phyloP scores from a whole-genome alignment of 2,329 filamentous ascomycete genomes.

The Aspergillus pseudoviridinutans region DNA sequence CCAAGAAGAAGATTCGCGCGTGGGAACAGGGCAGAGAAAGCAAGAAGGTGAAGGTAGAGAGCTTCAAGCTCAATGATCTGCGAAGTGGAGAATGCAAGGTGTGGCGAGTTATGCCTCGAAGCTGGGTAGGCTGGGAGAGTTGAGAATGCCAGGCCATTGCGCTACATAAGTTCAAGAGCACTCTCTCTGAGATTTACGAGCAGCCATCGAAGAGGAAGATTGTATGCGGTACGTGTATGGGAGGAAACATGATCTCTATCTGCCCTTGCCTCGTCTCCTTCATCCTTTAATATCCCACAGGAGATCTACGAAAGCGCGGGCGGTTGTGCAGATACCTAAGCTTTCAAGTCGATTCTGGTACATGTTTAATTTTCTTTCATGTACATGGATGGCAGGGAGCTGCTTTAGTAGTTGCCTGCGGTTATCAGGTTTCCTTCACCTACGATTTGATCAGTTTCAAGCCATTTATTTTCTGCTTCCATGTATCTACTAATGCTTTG shows the following conservation, averaged over 20 bases:
- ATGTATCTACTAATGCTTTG: constrained; percentile 17
- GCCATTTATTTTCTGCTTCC: constrained; percentile 12
- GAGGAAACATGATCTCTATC: background rate
- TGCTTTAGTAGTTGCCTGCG: background rate
- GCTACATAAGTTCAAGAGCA: background rate
- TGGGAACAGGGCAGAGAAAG: constrained; percentile 95
- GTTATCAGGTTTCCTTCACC: background rate
- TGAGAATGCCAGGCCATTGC: constrained; percentile 2
- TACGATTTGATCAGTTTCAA: constrained; percentile 8
- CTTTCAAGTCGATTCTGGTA: background rate
- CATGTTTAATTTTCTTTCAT: background rate
- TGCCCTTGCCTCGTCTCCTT: background rate
- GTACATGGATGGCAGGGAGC: background rate
- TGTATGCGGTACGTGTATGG: background rate
- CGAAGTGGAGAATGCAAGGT: constrained; percentile 93
- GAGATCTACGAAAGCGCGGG: background rate
- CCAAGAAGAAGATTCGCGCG: constrained; percentile 92
- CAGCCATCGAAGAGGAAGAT: background rate
- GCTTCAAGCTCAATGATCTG: constrained; percentile 88
- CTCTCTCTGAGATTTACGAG: background rate
- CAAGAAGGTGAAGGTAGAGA: constrained; percentile 90
- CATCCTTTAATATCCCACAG: background rate
- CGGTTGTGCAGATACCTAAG: background rate
- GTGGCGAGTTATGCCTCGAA: constrained; percentile 89
- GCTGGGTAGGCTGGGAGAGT: constrained; percentile 83